These are phyloP conservation scores for Alternaria sp. DNA, from an alignment of 2,329 filamentous ascomycete species.

Conservation along the genomic window DNA sequence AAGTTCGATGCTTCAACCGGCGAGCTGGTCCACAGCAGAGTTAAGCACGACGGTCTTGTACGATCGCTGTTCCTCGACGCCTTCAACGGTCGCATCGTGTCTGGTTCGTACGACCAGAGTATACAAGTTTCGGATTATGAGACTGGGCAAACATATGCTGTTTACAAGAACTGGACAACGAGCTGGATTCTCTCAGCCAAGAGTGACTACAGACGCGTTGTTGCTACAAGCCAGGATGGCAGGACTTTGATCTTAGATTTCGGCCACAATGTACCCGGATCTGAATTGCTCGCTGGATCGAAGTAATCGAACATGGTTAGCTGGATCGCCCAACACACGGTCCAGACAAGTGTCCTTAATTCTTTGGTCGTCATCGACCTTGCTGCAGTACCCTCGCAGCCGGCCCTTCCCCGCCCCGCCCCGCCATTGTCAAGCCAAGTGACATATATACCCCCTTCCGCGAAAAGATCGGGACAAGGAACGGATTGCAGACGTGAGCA, in stretches of 20 bases:
- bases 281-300: slow-evolving; percentile 54
- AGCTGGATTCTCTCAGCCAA: slow-evolving; percentile 98
- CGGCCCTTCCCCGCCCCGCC: not conserved
- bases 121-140: slow-evolving; percentile 94
- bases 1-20: slow-evolving; percentile 95
- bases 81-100: slow-evolving; percentile 83
- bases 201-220: slow-evolving; percentile 91
- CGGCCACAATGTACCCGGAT: slow-evolving; percentile 64
- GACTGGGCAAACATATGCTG: slow-evolving; percentile 76
- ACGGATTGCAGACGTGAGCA: not conserved
- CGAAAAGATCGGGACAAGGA: not conserved
- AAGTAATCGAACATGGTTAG: not conserved
- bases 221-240: slow-evolving; percentile 93
- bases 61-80: slow-evolving; percentile 90
- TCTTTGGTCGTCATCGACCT: not conserved
- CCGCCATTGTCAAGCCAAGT: not conserved
- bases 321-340: not conserved
- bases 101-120: slow-evolving; percentile 91
- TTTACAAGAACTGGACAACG: slow-evolving; percentile 92
- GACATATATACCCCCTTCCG: not conserved
- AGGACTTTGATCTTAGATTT: slow-evolving; percentile 95
- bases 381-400: not conserved
- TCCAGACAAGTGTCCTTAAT: not conserved
- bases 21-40: slow-evolving; percentile 78
- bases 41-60: slow-evolving; percentile 84